Base-by-base conservation (phyloP, 2,329 filamentous ascomycete genomes). In the Endocalyx cinctus region DNA sequence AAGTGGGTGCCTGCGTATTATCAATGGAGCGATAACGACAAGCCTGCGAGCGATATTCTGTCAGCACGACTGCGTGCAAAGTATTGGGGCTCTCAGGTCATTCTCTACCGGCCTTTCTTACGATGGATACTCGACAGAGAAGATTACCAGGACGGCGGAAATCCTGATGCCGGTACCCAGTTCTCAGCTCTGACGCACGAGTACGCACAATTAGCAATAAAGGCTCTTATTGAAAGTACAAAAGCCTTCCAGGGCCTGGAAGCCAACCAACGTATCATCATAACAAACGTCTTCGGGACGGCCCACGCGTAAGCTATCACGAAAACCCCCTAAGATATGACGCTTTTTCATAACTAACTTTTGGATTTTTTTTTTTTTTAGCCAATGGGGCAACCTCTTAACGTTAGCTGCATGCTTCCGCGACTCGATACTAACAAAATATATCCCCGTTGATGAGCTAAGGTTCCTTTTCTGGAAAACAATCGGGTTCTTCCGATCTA, bases 271-370 rank as follows among this genome's bases (percentile, higher is more conserved):
- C 77, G 87, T 18, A 77, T 85, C 7, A 82, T 96, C 32, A 81
- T 97, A 35, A 97, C 90, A n/a, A 97, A 96, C 50, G 82, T 95
- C 16, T 94, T 95, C 61, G 89, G 90, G 33, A 97, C 90, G 13
- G 84, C 88, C 42, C 90, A 96, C 70, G 89, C 90, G 86, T 94
- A 84, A 77, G 87, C 79, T 39, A 17, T 19, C 36, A 27, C n/a
- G 17, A 11, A 17, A 32, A 10, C 22, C 3, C 23, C 18, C 14
- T 5, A 5, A 7, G 3, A 4, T 22, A 5, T 6, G 19, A 23
- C 11, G 5, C 10, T 25, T 17, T 27, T 8, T 17, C 19, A 30
- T 30, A 31, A 5, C 22, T 16, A 5, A 34, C 20, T 38, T 25
- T 19, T n/a, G n/a, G n/a, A n/a, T n/a, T n/a, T n/a, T n/a, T n/a